Evolutionary conservation across 1,139 yeast species (phyloP), one percentile per base, ranked within the genome.

Genomic region (Pichia cactophila): DNA sequence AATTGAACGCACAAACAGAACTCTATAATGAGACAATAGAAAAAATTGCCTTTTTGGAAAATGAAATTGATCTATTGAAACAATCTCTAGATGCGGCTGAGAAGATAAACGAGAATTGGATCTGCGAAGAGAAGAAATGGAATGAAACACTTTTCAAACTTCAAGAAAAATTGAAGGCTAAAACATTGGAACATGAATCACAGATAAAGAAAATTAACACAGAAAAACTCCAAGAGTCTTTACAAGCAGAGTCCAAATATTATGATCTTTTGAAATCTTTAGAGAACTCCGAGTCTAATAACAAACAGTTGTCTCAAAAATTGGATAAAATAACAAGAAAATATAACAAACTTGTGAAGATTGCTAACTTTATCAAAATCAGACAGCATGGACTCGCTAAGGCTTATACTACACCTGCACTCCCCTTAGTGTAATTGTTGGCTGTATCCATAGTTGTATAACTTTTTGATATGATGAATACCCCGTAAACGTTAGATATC

Each of bases 21-120:
- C 35, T 36, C n/a, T 47, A 55, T 5, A 55, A 57, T 43, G 53
- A 53, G 26, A 49, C 51, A 33, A 39, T 61, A 8, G 66, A 62
- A 44, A 49, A 43, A 37, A 43, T 59, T 28, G 62, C 65, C 2
- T 39, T 51, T 26, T 41, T 59, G 36, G 64, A 62, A 43, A 54
- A 55, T 43, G 57, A 56, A 20, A n/a, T 53, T 10, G 46, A 44
- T 7, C 33, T 43, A 17, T 33, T 42, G 10, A 46, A 49, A 26
- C n/a, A 16, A 5, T 12, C 23, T 14, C 6, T 26, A 2, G 7
- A 2, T n/a, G 8, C 20, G 2, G 33, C 12, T n/a, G 33, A 28
- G 5, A 14, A 12, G 11, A n/a, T 26, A 6, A 23, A 16, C 9
- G 23, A 29, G 12, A 29, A 12, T 7, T 40, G 33, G 42, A 7